Evolutionary conservation across 1,139 yeast genomes (phyloP).

Genomic region (Taphrina sp.): DNA sequence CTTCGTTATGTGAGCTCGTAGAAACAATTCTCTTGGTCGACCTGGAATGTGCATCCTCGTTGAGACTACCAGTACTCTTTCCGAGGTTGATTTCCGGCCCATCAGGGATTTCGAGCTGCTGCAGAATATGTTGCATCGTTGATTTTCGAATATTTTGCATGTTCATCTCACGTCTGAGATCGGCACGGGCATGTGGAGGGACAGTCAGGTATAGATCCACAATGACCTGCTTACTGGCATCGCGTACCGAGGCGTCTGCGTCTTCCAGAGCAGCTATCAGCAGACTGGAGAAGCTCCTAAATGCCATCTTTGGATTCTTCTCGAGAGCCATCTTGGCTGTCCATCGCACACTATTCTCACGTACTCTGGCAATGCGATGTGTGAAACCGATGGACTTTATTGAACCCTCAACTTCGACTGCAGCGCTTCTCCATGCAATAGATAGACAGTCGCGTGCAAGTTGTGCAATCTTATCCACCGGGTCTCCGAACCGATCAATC

Average conservation of each 20-base stretch:
- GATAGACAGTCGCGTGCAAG: slow-evolving; percentile 60
- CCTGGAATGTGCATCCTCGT: slow-evolving; percentile 21
- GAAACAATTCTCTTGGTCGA: slow-evolving; percentile 29
- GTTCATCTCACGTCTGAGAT: slow-evolving; percentile 53
- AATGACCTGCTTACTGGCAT: slow-evolving; percentile 46
- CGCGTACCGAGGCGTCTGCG: slow-evolving; percentile 44
- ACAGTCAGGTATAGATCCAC: slow-evolving; percentile 48
- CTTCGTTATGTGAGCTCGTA: slow-evolving; percentile 32
- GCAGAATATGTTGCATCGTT: slow-evolving; percentile 35
- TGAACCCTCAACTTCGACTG: slow-evolving; percentile 54
- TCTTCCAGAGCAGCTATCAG: slow-evolving; percentile 48
- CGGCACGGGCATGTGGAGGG: slow-evolving; percentile 50
- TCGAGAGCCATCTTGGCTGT: slow-evolving; percentile 41
- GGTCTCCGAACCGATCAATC: slow-evolving; percentile 55
- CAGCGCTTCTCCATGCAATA: slow-evolving; percentile 66
- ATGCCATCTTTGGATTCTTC: slow-evolving; percentile 47
- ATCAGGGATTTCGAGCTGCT: slow-evolving; percentile 31
- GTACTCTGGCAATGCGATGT: slow-evolving; percentile 48
- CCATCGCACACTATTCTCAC: slow-evolving; percentile 50
- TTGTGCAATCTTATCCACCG: slow-evolving; percentile 49
- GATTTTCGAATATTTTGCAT: slow-evolving; percentile 46
- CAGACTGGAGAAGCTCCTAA: slow-evolving; percentile 49
- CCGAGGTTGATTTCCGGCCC: slow-evolving; percentile 16
- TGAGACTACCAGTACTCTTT: background rate
- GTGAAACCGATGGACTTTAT: slow-evolving; percentile 56